phyloP scores from a whole-genome alignment of 495 filamentous ascomycete genomes.

The Neurospora sp. region DNA sequence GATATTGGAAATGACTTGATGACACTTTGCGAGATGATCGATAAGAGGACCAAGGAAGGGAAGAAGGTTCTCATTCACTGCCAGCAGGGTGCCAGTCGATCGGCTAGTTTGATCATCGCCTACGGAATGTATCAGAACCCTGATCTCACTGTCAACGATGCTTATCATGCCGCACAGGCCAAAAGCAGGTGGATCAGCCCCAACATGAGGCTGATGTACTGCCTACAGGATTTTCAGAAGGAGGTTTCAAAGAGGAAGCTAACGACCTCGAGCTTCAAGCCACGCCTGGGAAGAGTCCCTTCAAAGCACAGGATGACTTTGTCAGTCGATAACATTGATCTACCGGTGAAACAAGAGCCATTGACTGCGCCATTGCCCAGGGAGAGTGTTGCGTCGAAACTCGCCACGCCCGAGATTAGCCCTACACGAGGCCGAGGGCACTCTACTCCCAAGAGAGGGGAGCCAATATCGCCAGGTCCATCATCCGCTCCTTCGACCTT shows the following conservation, averaged over 20 bases:
- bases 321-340: slow-evolving; percentile 40
- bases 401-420: slow-evolving; percentile 17
- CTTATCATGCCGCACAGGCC: slow-evolving; percentile 81
- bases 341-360: slow-evolving; percentile 31
- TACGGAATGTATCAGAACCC: slow-evolving; percentile 93
- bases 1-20: slow-evolving; percentile 84
- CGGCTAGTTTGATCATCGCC: slow-evolving; percentile 92
- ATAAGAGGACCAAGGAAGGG: slow-evolving; percentile 62
- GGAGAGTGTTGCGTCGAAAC: slow-evolving; percentile 23
- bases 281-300: slow-evolving; percentile 35
- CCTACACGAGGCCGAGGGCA: slow-evolving; percentile 29
- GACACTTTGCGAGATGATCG: slow-evolving; percentile 76
- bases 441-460: slow-evolving; percentile 30
- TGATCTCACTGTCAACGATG: slow-evolving; percentile 77
- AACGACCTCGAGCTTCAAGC: slow-evolving; percentile 33
- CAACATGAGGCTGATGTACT: slow-evolving; percentile 97
- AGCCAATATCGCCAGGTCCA: slow-evolving; percentile 43
- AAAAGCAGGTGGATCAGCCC: slow-evolving; percentile 94
- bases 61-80: slow-evolving; percentile 92
- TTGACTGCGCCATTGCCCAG: slow-evolving; percentile 41
- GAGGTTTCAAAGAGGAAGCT: slow-evolving; percentile 46
- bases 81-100: slow-evolving; percentile 90
- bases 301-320: slow-evolving; percentile 42
- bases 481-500: slow-evolving; percentile 48
- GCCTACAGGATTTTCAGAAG: slow-evolving; percentile 84